Percentiles rank a stretch among this genome's conserved stretches.
Evolutionary conservation across 164 flowering plant genomes (phyloP).

Genomic region (Nymphaea colorata): DNA sequence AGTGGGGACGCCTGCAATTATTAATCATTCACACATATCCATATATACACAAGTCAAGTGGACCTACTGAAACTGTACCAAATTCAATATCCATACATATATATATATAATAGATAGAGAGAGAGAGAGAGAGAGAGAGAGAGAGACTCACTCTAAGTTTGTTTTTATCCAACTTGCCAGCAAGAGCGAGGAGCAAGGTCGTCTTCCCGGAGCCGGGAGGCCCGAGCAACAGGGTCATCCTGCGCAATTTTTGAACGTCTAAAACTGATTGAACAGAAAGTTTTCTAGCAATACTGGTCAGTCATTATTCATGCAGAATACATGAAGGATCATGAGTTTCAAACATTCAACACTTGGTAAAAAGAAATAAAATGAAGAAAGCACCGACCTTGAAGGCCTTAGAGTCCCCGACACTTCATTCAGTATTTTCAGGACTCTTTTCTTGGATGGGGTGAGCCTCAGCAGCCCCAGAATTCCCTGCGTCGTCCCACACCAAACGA

Average conservation of each 20-base stretch:
- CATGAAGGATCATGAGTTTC: background rate
- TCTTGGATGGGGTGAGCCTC: slow-evolving; percentile 32
- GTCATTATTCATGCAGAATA: no score
- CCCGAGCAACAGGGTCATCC: slow-evolving; percentile 34
- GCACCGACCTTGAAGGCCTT: slow-evolving; percentile 44
- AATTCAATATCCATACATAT: no score
- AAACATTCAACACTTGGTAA: background rate
- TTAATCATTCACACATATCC: no score
- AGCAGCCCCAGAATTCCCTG: slow-evolving; percentile 27
- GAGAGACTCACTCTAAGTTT: slow-evolving; percentile 21
- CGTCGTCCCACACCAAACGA: background rate
- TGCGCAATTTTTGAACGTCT: background rate
- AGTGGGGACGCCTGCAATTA: no score
- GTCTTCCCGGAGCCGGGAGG: slow-evolving; percentile 51
- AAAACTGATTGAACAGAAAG: background rate
- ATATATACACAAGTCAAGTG: no score
- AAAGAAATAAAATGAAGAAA: no score
- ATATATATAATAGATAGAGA: no score
- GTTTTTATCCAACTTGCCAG: slow-evolving; percentile 24
- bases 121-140: slow-evolving; percentile 1
- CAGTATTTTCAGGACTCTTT: slow-evolving; percentile 39
- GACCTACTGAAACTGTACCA: no score
- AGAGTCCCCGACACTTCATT: slow-evolving; percentile 38
- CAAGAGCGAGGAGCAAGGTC: slow-evolving; percentile 34
- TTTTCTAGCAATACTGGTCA: background rate